Conservation (phyloP, 306 rosid species). For the Quercus berberidifolia region DNA sequence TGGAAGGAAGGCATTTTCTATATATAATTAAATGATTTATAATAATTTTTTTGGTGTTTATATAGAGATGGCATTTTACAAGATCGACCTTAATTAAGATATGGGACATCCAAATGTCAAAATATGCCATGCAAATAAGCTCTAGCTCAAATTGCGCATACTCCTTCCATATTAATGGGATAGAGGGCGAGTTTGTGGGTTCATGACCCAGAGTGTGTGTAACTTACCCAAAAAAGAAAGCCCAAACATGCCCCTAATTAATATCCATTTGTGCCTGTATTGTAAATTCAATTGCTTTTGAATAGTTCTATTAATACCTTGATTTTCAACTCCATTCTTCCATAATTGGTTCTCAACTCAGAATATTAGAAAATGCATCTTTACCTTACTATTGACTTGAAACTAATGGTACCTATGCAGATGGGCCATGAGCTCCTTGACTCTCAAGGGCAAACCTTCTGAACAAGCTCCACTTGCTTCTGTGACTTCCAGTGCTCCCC, state of each 20-base stretch:
- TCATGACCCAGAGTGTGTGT: no score
- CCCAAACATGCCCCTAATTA: not conserved
- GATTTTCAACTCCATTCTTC: no score
- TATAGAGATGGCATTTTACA: not conserved
- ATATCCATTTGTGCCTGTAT: not conserved
- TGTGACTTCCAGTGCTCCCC: constrained; percentile 45
- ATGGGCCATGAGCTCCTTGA: constrained; percentile 99
- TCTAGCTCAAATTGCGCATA: no score
- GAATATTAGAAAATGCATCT: not conserved
- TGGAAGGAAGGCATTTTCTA: not conserved
- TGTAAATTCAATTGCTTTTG: not conserved
- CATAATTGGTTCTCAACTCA: not conserved
- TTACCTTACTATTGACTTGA: constrained; percentile 11
- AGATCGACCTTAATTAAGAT: not conserved
- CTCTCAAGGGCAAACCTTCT: constrained; percentile 88
- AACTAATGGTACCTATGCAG: constrained; percentile 38
- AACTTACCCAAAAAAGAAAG: not conserved
- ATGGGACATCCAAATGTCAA: not conserved
- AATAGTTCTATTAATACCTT: not conserved
- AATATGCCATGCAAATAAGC: no score
- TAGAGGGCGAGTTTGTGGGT: no score
- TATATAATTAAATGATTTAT: not conserved
- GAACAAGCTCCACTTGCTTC: constrained; percentile 75
- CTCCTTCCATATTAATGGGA: no score
- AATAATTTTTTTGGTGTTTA: not conserved